Evolutionary conservation across 2,329 filamentous ascomycete genomes (phyloP).

Genomic region (Phialophora expanda): DNA sequence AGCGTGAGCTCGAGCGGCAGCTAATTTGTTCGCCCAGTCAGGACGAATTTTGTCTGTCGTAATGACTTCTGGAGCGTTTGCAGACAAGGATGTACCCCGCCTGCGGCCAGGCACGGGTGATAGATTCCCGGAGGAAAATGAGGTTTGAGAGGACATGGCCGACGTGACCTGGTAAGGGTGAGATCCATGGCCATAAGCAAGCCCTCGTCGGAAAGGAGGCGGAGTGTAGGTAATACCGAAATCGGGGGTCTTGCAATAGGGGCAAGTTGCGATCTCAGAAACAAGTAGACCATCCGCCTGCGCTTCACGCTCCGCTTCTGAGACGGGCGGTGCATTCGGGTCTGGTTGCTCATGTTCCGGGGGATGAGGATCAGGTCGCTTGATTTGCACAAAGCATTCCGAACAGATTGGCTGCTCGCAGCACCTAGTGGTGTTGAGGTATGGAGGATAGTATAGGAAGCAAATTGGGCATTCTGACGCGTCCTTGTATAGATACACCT

Average conservation of each 20-base stretch:
- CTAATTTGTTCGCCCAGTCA: slow-evolving; percentile 91
- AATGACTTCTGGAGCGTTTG: slow-evolving; percentile 81
- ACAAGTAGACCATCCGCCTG: slow-evolving; percentile 69
- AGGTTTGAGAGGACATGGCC: slow-evolving; percentile 86
- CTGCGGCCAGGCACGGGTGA: slow-evolving; percentile 53
- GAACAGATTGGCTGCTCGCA: slow-evolving; percentile 97
- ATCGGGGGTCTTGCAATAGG: slow-evolving; percentile 92
- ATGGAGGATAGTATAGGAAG: slow-evolving; percentile 93
- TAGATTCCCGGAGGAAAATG: slow-evolving; percentile 66
- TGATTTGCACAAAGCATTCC: slow-evolving; percentile 99
- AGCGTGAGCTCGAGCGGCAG: slow-evolving; percentile 81
- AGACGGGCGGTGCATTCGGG: slow-evolving; percentile 45
- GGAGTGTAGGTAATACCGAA: slow-evolving; percentile 95
- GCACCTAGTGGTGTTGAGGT: slow-evolving; percentile 90
- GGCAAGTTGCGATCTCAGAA: slow-evolving; percentile 88
- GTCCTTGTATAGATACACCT: slow-evolving; percentile 92
- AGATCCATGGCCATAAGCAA: slow-evolving; percentile 67
- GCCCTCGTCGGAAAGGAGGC: slow-evolving; percentile 83
- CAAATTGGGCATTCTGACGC: slow-evolving; percentile 92
- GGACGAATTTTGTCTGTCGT: slow-evolving; percentile 91
- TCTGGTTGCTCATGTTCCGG: slow-evolving; percentile 71
- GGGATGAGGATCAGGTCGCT: slow-evolving; percentile 86
- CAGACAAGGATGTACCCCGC: slow-evolving; percentile 74
- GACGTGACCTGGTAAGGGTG: slow-evolving; percentile 62
- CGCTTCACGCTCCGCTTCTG: slow-evolving; percentile 46